Conservation (phyloP, 2,329 filamentous ascomycete genomes). For the Colletotrichum sojae region DNA sequence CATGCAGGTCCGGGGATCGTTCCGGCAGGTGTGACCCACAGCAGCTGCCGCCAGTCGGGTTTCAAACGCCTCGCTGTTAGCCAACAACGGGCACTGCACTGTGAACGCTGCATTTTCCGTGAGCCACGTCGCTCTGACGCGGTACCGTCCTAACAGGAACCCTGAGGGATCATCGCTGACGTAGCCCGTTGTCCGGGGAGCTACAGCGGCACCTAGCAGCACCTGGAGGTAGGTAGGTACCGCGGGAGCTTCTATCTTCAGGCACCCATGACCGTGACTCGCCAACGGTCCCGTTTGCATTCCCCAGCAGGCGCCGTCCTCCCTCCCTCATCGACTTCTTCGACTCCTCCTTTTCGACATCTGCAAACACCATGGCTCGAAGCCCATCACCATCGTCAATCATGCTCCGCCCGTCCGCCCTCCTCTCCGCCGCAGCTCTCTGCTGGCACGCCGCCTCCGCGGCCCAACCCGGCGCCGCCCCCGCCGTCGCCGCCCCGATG, state of each 20-base stretch:
- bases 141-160: constrained; percentile 16
- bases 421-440: constrained; percentile 45
- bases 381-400: constrained; percentile 6
- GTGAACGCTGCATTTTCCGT: fast-evolving
- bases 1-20: constrained; percentile 35
- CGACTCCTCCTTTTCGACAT: neutral
- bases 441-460: constrained; percentile 55
- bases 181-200: constrained; percentile 32
- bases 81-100: too few relatives aligned
- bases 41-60: constrained; percentile 23
- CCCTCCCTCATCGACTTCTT: neutral
- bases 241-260: constrained; percentile 28
- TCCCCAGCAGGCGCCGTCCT: neutral
- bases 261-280: constrained; percentile 38
- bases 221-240: neutral
- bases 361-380: constrained; percentile 12
- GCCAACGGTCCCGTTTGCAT: constrained; percentile 20
- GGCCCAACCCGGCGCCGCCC: constrained; percentile 84
- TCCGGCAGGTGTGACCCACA: constrained; percentile 24
- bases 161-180: constrained; percentile 36
- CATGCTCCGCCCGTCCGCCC: constrained; percentile 22
- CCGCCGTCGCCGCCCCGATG: constrained; percentile 84
- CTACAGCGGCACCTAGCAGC: constrained; percentile 14
- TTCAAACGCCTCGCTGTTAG: constrained; percentile 24
- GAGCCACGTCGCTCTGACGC: fast-evolving